phyloP scores from a whole-genome alignment of 2,329 filamentous ascomycete species.

The Colletotrichum sansevieriae region DNA sequence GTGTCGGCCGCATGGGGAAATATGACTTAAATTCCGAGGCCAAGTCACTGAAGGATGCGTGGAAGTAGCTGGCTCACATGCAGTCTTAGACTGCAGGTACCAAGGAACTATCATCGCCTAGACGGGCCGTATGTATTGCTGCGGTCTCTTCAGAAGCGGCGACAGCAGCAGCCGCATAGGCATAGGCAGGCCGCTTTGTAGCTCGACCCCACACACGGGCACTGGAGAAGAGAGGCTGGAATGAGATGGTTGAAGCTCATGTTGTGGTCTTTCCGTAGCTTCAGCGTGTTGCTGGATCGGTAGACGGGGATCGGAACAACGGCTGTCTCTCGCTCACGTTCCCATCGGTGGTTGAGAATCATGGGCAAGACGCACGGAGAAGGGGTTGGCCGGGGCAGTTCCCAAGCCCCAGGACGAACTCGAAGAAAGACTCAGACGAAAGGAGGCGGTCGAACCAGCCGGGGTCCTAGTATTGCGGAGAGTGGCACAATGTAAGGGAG shows the following conservation, averaged over 20 bases:
- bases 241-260: conserved; percentile 7
- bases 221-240: no score
- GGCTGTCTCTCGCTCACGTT: conserved; percentile 14
- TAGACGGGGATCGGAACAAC: conserved; percentile 30
- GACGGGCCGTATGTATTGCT: neutral
- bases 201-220: conserved; percentile 23
- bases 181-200: conserved; percentile 5
- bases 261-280: conserved; percentile 22
- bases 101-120: neutral
- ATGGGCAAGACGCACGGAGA: conserved; percentile 37
- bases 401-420: conserved; percentile 20
- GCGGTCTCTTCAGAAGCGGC: conserved; percentile 11
- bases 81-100: no score
- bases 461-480: conserved; percentile 30
- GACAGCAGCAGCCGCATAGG: neutral
- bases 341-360: conserved; percentile 10
- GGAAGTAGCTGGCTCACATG: conserved; percentile 7
- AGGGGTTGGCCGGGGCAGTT: conserved; percentile 27
- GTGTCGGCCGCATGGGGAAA: conserved; percentile 26
- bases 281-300: conserved; percentile 30
- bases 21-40: conserved; percentile 19
- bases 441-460: conserved; percentile 29
- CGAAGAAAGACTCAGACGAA: conserved; percentile 11
- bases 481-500: neutral
- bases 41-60: conserved; percentile 17